Conservation (phyloP, 208 protist genomes). For the Herpetomonas samuelpessoai region DNA sequence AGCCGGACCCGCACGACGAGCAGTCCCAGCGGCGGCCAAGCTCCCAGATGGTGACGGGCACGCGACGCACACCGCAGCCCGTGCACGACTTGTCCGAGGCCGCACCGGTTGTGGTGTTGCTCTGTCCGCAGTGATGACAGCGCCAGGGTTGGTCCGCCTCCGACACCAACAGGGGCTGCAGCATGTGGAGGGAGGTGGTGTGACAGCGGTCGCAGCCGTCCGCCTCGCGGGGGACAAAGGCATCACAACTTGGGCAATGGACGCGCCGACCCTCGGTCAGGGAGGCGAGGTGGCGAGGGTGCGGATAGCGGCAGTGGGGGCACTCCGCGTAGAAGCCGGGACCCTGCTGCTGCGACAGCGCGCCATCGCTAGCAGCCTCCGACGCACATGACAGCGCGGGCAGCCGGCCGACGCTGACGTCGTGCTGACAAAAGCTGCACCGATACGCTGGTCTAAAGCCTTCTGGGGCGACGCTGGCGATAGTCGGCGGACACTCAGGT, state of each 20-base stretch:
- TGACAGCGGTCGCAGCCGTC: conserved; percentile 35
- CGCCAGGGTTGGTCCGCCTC: conserved; percentile 35
- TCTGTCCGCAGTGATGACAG: conserved; percentile 32
- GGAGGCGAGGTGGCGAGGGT: conserved; percentile 40
- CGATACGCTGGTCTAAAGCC: conserved; percentile 4
- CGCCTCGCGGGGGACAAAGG: conserved; percentile 18
- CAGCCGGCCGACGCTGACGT: not conserved
- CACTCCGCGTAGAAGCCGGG: conserved; percentile 8
- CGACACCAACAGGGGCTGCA: conserved; percentile 26
- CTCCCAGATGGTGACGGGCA: conserved; percentile 33
- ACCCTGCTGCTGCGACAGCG: not conserved
- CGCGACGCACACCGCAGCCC: conserved; percentile 26
- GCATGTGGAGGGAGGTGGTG: conserved; percentile 16
- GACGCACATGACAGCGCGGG: conserved; percentile 1
- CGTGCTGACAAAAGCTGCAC: conserved; percentile 2
- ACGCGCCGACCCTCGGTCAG: conserved; percentile 17
- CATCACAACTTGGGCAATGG: conserved; percentile 39
- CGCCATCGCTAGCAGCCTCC: no score
- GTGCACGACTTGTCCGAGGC: conserved; percentile 18
- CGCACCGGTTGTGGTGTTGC: conserved; percentile 3
- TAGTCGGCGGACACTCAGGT: not conserved
- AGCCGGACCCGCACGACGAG: conserved; percentile 17
- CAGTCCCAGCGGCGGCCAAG: conserved; percentile 40
- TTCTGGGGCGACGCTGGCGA: conserved; percentile 5
- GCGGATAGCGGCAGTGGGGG: conserved; percentile 25